Evolutionary conservation across 176 grass and related monocot species (phyloP).

Genomic region (Themeda triandra): DNA sequence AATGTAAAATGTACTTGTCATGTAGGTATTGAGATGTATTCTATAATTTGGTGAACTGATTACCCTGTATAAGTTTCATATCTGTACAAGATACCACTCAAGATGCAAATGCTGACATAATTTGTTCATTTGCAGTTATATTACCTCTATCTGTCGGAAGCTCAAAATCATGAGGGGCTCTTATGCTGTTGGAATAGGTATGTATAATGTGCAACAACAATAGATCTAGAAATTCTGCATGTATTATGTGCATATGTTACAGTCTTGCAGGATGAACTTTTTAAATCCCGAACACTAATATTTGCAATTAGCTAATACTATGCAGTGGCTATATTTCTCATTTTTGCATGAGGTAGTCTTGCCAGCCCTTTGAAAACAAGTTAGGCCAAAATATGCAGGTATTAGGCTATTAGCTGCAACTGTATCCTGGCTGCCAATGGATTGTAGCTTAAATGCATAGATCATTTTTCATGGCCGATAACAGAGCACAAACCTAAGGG

Average conservation of each 20-base stretch:
- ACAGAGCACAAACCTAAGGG: too few species aligned
- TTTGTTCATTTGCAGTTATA: too few species aligned
- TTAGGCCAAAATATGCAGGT: not conserved
- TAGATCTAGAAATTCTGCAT: not conserved
- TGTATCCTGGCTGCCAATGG: not conserved
- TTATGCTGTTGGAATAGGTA: conserved; percentile 62
- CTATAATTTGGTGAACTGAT: not conserved
- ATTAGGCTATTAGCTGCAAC: not conserved
- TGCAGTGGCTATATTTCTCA: not conserved
- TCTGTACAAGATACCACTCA: not conserved
- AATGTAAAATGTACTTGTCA: not conserved
- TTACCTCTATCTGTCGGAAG: not conserved
- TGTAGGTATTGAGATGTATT: not conserved
- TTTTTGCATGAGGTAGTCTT: not conserved
- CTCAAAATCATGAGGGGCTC: conserved; percentile 69
- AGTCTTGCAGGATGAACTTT: not conserved
- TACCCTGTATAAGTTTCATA: not conserved
- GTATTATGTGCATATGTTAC: not conserved
- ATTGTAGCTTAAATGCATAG: not conserved
- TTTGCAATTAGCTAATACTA: not conserved
- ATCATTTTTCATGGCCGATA: too few species aligned
- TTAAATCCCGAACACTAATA: not conserved
- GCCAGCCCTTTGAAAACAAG: not conserved
- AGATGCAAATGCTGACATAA: not conserved
- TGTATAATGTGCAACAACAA: not conserved